Evolutionary conservation across 805 yeast species (phyloP).

Genomic region (Pichia nanzhaoensis): DNA sequence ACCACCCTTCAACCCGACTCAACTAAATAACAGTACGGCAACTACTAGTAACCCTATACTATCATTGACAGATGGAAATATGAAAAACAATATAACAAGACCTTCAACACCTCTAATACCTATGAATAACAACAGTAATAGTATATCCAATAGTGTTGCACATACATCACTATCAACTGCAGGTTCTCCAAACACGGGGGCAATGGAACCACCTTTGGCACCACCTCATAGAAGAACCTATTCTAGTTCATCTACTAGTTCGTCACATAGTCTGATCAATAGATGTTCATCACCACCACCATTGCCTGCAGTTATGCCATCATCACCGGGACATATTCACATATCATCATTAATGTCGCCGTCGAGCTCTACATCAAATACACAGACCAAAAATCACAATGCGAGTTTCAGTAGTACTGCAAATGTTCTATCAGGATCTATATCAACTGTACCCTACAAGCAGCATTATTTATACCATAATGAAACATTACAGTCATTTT

Average conservation of each 20-base stretch:
- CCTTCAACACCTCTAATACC: slow-evolving; percentile 5
- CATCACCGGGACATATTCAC: slow-evolving; percentile 20
- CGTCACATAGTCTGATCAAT: slow-evolving; percentile 23
- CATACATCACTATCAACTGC: neutral
- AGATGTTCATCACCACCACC: slow-evolving; percentile 31
- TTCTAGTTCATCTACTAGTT: slow-evolving; percentile 34
- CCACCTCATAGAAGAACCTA: slow-evolving; percentile 35
- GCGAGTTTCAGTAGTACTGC: neutral
- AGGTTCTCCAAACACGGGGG: slow-evolving; percentile 7
- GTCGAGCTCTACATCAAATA: neutral
- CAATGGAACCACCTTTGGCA: slow-evolving; percentile 30
- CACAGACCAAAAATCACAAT: neutral
- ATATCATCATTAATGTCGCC: slow-evolving; percentile 6
- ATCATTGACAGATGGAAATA: neutral
- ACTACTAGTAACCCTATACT: neutral
- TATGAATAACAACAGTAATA: no score
- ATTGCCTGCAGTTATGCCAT: slow-evolving; percentile 41
- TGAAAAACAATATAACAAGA: slow-evolving; percentile 3
- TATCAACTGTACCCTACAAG: slow-evolving; percentile 26
- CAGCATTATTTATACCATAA: slow-evolving; percentile 61
- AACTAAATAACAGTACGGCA: neutral
- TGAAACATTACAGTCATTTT: slow-evolving; percentile 85
- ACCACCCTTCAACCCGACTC: neutral
- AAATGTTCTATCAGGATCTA: slow-evolving; percentile 11
- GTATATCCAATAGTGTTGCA: neutral